These are phyloP conservation scores for Xylogone sp. DNA, from an alignment of 2,329 filamentous ascomycete genomes.

Conservation along the genomic window DNA sequence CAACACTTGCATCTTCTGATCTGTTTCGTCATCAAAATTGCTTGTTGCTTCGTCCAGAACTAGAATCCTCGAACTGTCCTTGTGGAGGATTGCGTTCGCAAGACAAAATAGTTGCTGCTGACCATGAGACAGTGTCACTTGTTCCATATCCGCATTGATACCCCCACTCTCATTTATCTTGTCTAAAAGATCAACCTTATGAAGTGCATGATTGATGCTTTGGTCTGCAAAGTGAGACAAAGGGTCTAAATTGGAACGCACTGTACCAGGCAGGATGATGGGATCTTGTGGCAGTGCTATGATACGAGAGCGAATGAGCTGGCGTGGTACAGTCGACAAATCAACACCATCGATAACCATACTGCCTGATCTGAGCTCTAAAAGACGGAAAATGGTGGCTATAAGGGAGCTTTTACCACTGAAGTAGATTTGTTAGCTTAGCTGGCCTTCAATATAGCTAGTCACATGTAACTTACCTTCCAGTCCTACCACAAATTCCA, in stretches of 20 bases:
- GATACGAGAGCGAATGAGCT: conserved; percentile 37
- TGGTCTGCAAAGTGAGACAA: conserved; percentile 36
- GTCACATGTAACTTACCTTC: conserved; percentile 20
- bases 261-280: conserved; percentile 74
- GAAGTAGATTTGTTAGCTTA: too few relatives aligned
- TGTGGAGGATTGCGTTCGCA: conserved; percentile 51
- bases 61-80: conserved; percentile 28
- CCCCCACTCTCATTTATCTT: conserved; percentile 1
- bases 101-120: conserved; percentile 64
- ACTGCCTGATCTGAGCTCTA: conserved; percentile 37
- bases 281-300: conserved; percentile 48
- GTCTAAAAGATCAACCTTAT: conserved; percentile 56
- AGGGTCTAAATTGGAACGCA: conserved; percentile 73
- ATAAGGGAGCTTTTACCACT: conserved; percentile 39
- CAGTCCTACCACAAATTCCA: conserved; percentile 49
- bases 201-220: conserved; percentile 68
- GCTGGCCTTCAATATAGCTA: too few relatives aligned
- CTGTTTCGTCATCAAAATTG: too few relatives aligned
- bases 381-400: conserved; percentile 42
- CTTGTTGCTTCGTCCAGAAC: too few relatives aligned
- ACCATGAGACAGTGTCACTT: conserved; percentile 64
- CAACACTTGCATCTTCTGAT: too few relatives aligned
- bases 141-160: conserved; percentile 30
- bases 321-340: conserved; percentile 35
- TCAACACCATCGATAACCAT: conserved; percentile 44